phyloP scores from a whole-genome alignment of 305 asterid genomes.

The Rubia occidens region DNA sequence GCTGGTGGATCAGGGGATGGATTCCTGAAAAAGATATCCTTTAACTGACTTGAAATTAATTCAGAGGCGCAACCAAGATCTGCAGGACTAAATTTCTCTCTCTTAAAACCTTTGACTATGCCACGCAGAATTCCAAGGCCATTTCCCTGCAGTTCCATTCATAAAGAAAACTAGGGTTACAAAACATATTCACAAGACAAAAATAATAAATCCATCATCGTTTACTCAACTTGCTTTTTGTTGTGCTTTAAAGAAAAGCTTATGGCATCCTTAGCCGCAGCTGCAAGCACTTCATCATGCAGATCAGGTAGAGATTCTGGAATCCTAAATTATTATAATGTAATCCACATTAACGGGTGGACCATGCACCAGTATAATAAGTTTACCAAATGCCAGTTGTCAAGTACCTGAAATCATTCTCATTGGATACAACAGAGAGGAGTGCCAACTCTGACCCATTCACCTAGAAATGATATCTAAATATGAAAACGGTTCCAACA shows the following conservation, averaged over 20 bases:
- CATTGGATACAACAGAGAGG: slow-evolving; percentile 51
- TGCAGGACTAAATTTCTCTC: slow-evolving; percentile 31
- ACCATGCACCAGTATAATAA: not conserved
- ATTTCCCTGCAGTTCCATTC: slow-evolving; percentile 44
- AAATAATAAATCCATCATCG: slow-evolving; percentile 19
- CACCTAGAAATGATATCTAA: slow-evolving; percentile 30
- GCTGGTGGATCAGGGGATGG: slow-evolving; percentile 35
- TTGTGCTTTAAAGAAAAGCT: slow-evolving; percentile 43
- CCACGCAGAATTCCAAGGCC: slow-evolving; percentile 51
- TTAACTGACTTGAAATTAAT: slow-evolving; percentile 47
- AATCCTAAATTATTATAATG: slow-evolving; percentile 35
- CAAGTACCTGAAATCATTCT: slow-evolving; percentile 69
- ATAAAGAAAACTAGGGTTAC: slow-evolving; percentile 20
- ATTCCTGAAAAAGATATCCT: slow-evolving; percentile 44
- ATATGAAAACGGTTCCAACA: slow-evolving; percentile 15
- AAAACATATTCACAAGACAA: slow-evolving; percentile 15
- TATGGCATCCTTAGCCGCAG: slow-evolving; percentile 65
- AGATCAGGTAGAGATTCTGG: slow-evolving; percentile 76
- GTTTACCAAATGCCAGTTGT: not conserved
- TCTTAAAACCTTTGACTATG: slow-evolving; percentile 63
- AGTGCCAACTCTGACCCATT: slow-evolving; percentile 77
- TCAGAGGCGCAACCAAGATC: slow-evolving; percentile 27
- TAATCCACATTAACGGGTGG: slow-evolving; percentile 8
- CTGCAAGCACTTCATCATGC: slow-evolving; percentile 88
- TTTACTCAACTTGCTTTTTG: slow-evolving; percentile 53